Base-by-base conservation (phyloP, 2,329 filamentous ascomycete genomes). In the Fusarium sp. region DNA sequence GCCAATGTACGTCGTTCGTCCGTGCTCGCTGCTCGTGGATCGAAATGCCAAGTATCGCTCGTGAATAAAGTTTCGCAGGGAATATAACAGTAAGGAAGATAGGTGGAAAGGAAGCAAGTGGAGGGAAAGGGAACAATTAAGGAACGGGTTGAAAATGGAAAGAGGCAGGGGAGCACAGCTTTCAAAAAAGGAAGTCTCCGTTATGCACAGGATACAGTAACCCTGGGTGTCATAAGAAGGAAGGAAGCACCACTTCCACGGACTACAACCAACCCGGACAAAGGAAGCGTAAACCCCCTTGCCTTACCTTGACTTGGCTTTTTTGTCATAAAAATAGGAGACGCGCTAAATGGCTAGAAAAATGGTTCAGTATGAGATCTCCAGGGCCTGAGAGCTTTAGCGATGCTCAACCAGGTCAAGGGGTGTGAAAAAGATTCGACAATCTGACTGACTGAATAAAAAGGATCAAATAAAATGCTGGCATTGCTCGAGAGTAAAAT, bases 121-220 rank as follows among this genome's bases (percentile, higher is more conserved):
- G 43, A 26, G 38, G 15, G 15, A 30, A 24, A 56, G 24, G 17
- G 21, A 47, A 52, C 26, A 28, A 32, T 36, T 36, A 24, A 20
- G 34, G 24, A 23, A 52, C 7, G 34, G n/a, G 23, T 11, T 15
- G 44, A 32, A 53, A 36, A 10, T n/a, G 17, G 9, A 7, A 59
- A 57, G 60, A 65, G 55, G 65, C 43, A 61, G 65, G 65, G 28
- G 55, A 65, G 65, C 38, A 65, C 42, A 54, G 43, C 32, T 30
- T 58, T 68, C 55, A 50, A 55, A 56, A 61, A 66, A 56, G 64
- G 48, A 68, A 67, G 50, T 67, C 40, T 65, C 59, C 50, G 60
- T 65, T 38, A 32, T 63, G 59, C 36, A 53, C 51, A 47, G 40
- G 57, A 61, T 61, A 61, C 40, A 53, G 26, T 43, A 42, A 61